Evolutionary conservation across 345 rosid genomes (phyloP).

Genomic region (Limnanthes douglasii): DNA sequence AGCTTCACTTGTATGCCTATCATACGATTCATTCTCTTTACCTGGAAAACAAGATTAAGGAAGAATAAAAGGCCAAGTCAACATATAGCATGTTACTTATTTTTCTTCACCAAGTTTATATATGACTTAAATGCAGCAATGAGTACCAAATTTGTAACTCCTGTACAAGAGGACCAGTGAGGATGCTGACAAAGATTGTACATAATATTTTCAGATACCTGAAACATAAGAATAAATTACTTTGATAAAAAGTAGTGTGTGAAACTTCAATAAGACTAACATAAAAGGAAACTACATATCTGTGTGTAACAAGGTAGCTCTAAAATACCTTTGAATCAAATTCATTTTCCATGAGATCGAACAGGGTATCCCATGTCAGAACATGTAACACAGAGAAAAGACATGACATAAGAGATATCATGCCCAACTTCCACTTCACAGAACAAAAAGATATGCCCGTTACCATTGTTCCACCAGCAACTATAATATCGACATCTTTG

Average conservation of each 20-base stretch:
- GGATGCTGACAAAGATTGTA: slow-evolving; percentile 43
- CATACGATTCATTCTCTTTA: slow-evolving; percentile 36
- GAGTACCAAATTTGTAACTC: slow-evolving; percentile 46
- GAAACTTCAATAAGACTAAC: slow-evolving; percentile 6
- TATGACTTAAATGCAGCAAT: slow-evolving; percentile 7
- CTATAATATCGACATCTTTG: slow-evolving; percentile 33
- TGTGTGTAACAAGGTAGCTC: background rate
- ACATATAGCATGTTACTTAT: slow-evolving; percentile 3
- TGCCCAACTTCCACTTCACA: slow-evolving; percentile 61
- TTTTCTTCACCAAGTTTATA: slow-evolving; percentile 4
- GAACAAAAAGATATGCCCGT: slow-evolving; percentile 27
- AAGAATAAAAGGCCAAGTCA: slow-evolving; percentile 2
- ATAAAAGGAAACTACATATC: slow-evolving; percentile 8
- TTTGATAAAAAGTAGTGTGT: slow-evolving; percentile 7
- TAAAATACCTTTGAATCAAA: slow-evolving; percentile 44
- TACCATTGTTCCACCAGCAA: slow-evolving; percentile 32
- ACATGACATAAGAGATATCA: slow-evolving; percentile 59
- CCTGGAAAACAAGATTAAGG: slow-evolving; percentile 21
- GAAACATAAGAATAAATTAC: too few relatives aligned
- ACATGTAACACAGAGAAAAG: slow-evolving; percentile 37
- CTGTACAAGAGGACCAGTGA: slow-evolving; percentile 30
- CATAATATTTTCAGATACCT: slow-evolving; percentile 58
- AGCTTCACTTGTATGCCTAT: slow-evolving; percentile 25
- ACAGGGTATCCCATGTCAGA: slow-evolving; percentile 55
- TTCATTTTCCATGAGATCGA: slow-evolving; percentile 47